Evolutionary conservation across 2,329 filamentous ascomycete species (phyloP).

Genomic region (Aureobasidium sp.): DNA sequence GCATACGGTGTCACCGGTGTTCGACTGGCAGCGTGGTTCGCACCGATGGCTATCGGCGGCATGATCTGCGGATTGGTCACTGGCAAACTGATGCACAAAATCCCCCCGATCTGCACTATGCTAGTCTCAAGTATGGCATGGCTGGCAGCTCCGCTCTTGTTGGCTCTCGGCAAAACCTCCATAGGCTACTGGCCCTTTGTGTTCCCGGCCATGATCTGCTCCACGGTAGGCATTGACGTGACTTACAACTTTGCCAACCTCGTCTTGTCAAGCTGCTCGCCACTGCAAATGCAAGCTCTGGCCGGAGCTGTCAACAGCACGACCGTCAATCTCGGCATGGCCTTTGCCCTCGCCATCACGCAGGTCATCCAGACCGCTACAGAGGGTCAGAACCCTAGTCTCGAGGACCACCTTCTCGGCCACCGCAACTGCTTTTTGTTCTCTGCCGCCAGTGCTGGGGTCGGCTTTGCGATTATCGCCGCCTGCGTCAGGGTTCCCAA

Average conservation of each 20-base stretch:
- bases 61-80: constrained; percentile 25
- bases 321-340: constrained; percentile 29
- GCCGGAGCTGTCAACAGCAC: constrained; percentile 28
- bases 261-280: constrained; percentile 25
- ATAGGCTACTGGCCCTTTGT: constrained; percentile 28
- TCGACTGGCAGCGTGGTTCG: constrained; percentile 27
- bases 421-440: constrained; percentile 14
- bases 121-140: constrained; percentile 26
- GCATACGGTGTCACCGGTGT: constrained; percentile 19
- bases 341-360: constrained; percentile 27
- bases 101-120: constrained; percentile 23
- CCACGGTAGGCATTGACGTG: constrained; percentile 28
- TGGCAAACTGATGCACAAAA: constrained; percentile 23
- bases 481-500: neutral
- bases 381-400: neutral
- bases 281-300: constrained; percentile 26
- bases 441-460: constrained; percentile 13
- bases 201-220: constrained; percentile 29
- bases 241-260: constrained; percentile 28
- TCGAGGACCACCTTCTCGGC: neutral
- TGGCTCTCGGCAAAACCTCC: constrained; percentile 24
- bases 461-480: constrained; percentile 9
- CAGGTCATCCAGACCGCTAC: constrained; percentile 23
- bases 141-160: constrained; percentile 27
- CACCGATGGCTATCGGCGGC: constrained; percentile 27